Conservation (phyloP, 2,329 filamentous ascomycete species). For the Alternaria ethzedia region DNA sequence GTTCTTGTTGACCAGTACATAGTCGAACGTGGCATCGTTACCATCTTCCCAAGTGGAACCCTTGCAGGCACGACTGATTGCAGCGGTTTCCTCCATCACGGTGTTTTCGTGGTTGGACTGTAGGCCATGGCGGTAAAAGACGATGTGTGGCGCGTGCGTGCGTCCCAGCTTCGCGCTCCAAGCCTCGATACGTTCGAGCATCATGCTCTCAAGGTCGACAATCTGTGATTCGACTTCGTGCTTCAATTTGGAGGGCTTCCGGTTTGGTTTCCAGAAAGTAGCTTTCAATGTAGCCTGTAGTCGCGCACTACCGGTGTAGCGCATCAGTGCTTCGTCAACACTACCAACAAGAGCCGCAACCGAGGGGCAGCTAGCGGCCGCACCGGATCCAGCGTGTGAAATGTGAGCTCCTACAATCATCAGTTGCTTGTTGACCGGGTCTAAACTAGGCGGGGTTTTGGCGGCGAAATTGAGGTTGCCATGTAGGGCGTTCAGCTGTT, state of each 20-base stretch:
- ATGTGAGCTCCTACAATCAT: conserved; percentile 11
- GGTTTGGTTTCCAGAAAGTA: neutral
- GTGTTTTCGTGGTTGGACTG: no score
- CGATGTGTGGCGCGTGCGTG: neutral
- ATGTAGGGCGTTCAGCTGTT: neutral
- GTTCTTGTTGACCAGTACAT: neutral
- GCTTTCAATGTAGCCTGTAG: neutral
- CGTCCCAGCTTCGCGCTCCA: no score
- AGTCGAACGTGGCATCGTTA: neutral
- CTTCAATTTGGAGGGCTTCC: neutral
- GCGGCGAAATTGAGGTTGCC: neutral
- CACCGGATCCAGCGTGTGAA: neutral
- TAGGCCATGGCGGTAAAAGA: conserved; percentile 7
- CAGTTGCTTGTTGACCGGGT: neutral
- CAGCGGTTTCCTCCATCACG: no score
- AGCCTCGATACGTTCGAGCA: conserved; percentile 1
- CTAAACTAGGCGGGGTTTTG: no score
- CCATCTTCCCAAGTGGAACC: neutral
- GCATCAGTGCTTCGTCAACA: neutral
- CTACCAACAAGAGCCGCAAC: conserved; percentile 8
- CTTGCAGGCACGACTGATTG: neutral
- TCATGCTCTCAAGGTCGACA: neutral
- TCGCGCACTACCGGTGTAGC: neutral
- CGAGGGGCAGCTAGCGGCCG: conserved; percentile 3
- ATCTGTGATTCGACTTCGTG: neutral